Base-by-base conservation (phyloP, 83 land plant species). In the Picea mariana region DNA sequence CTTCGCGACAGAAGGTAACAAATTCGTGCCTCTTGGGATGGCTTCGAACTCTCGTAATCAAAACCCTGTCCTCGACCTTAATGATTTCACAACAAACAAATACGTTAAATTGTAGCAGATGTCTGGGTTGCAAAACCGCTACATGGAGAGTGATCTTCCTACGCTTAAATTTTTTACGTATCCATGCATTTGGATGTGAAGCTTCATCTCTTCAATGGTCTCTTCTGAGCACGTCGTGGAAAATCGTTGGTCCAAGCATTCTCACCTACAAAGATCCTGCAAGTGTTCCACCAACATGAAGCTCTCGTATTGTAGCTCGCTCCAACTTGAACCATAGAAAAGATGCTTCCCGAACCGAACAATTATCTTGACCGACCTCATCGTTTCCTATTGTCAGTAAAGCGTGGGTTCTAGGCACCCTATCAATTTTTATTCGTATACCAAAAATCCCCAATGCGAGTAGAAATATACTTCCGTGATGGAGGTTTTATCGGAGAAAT, bases 201-300 rank as follows among this genome's bases (percentile, higher is more conserved):
- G 38, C 38, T 2, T 34, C 2, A 34, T 1, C 2, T 34, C 38
- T 31, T 31, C 34, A 31, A 31, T 31, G 2, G 34, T 31, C 34
- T 1, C 34, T 2, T 31, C 1, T 0, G 34, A 34, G 47, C 73
- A 69, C 20, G 42, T 18, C 44, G 73, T 69, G 3, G 73, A 69
- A 69, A 69, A 69, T 69, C 73, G 24, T 8, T 69, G 73, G 47
- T 69, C 73, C 40, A 69, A 16, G 17, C 31, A 42, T 42, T 69
- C 73, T 6, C 73, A 6, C 73, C 47, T 38, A 42, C 73, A 69
- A 20, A 69, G 73, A 34, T 69, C 73, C 34, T 69, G 44, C 73
- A 69, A 34, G 17, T 31, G 34, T 31, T 31, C 34, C 34, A 31
- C 34, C 34, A 2, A 31, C 34, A 31, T 31, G 34, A 31, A 5